These are phyloP conservation scores for Pythium phragmitis DNA, from an alignment of 352 stramenopile genomes.

Conservation along the genomic window DNA sequence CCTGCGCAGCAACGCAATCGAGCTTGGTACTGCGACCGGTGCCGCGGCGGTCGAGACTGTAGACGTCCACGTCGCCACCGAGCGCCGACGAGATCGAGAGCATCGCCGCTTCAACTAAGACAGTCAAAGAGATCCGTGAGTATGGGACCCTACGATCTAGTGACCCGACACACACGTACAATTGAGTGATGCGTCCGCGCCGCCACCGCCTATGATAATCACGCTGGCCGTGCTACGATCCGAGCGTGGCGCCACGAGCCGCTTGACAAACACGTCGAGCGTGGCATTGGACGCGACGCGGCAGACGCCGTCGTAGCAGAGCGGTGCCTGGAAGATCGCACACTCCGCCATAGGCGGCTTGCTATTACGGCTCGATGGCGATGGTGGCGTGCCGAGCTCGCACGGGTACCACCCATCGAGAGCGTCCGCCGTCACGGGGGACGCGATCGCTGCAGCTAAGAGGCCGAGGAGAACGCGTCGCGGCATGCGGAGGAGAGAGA, in stretches of 20 bases:
- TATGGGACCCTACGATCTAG: no score
- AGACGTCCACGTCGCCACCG: slow-evolving; percentile 29
- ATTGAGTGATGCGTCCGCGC: slow-evolving; percentile 6
- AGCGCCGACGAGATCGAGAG: slow-evolving; percentile 28
- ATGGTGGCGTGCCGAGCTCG: slow-evolving; percentile 12
- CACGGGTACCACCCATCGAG: slow-evolving; percentile 37
- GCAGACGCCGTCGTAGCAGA: slow-evolving; percentile 40
- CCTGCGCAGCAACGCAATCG: slow-evolving; percentile 25
- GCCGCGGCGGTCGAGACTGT: slow-evolving; percentile 36
- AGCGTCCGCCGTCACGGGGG: not conserved
- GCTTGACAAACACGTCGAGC: slow-evolving; percentile 35
- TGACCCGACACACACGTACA: not conserved
- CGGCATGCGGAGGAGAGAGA: not conserved
- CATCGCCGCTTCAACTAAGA: slow-evolving; percentile 45
- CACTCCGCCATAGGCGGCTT: slow-evolving; percentile 23
- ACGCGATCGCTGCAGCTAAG: not conserved
- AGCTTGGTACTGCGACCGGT: slow-evolving; percentile 27
- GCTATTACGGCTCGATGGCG: not conserved
- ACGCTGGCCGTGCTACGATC: slow-evolving; percentile 5
- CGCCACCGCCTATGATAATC: slow-evolving; percentile 26
- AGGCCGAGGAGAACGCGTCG: not conserved
- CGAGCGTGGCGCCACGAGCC: slow-evolving; percentile 8
- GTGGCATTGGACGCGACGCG: not conserved
- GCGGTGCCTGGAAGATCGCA: slow-evolving; percentile 33
- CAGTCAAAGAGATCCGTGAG: not conserved